Conservation (phyloP, 441 rosid genomes). For the Bruguiera hainesii region DNA sequence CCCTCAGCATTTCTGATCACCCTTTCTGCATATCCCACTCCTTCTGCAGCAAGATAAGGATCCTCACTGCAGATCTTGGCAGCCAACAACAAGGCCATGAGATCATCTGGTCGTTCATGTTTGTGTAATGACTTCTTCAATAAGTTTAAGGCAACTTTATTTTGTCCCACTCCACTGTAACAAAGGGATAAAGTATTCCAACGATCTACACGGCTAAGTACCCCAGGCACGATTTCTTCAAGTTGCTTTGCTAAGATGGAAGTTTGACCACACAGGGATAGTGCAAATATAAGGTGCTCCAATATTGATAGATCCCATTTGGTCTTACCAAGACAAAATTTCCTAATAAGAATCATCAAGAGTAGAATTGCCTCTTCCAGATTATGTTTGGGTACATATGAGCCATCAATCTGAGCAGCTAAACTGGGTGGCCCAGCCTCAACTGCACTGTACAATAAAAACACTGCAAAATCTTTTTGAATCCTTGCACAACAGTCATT, state of each 20-base stretch:
- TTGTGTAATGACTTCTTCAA: slow-evolving; percentile 77
- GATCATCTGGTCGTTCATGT: slow-evolving; percentile 68
- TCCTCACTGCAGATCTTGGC: slow-evolving; percentile 80
- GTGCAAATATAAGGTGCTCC: slow-evolving; percentile 79
- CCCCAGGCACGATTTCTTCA: slow-evolving; percentile 83
- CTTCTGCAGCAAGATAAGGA: slow-evolving; percentile 72
- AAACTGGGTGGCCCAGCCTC: slow-evolving; percentile 82
- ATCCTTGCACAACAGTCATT: slow-evolving; percentile 70
- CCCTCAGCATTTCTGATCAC: slow-evolving; percentile 57
- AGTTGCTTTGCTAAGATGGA: slow-evolving; percentile 64
- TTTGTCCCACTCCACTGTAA: slow-evolving; percentile 58
- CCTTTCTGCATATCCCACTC: slow-evolving; percentile 63
- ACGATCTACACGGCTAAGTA: slow-evolving; percentile 68
- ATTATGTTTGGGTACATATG: slow-evolving; percentile 78
- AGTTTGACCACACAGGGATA: slow-evolving; percentile 73
- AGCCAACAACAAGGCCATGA: slow-evolving; percentile 67
- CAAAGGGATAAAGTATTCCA: slow-evolving; percentile 89
- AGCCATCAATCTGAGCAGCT: slow-evolving; percentile 69
- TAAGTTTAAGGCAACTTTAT: slow-evolving; percentile 55
- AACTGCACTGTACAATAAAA: slow-evolving; percentile 78
- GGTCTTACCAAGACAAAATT: slow-evolving; percentile 53
- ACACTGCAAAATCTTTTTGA: slow-evolving; percentile 80
- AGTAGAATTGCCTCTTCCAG: slow-evolving; percentile 91
- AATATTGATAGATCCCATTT: slow-evolving; percentile 79
- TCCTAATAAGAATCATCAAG: slow-evolving; percentile 72